Percentiles rank a stretch among this genome's conserved stretches.
phyloP scores from a whole-genome alignment of 2,329 filamentous ascomycete species.

The Neofusicoccum parvum region DNA sequence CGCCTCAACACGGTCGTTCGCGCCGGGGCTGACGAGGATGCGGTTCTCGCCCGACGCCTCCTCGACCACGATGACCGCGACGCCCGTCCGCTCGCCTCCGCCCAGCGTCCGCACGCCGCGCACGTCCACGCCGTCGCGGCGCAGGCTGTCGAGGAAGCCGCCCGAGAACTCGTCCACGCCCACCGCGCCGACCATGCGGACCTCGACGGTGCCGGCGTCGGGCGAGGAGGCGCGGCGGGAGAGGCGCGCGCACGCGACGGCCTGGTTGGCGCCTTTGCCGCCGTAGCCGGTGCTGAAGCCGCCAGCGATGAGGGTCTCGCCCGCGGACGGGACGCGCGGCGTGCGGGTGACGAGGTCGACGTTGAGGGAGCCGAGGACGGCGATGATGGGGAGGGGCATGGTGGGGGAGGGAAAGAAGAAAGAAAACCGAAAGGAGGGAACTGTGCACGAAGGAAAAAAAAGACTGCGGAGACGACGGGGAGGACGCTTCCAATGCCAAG shows the following conservation, averaged over 20 bases:
- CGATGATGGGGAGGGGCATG: constrained; percentile 56
- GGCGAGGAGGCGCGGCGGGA: constrained; percentile 57
- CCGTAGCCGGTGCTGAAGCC: constrained; percentile 80
- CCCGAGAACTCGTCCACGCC: constrained; percentile 48
- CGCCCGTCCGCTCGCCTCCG: constrained; percentile 48
- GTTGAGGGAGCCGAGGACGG: constrained; percentile 90
- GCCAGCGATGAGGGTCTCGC: constrained; percentile 82
- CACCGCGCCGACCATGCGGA: constrained; percentile 54
- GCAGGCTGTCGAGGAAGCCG: constrained; percentile 44
- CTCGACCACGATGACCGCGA: constrained; percentile 54
- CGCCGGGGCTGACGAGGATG: constrained; percentile 52
- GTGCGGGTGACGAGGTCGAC: constrained; percentile 91
- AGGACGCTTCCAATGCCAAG: too few species aligned
- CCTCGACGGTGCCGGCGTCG: constrained; percentile 39
- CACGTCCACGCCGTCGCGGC: constrained; percentile 48
- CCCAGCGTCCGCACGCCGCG: constrained; percentile 41
- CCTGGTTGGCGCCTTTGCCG: constrained; percentile 96
- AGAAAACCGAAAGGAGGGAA: too few species aligned
- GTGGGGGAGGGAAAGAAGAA: background rate
- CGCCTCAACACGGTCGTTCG: constrained; percentile 46
- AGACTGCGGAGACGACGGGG: too few species aligned
- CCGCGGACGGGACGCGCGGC: constrained; percentile 76
- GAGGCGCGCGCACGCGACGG: constrained; percentile 82
- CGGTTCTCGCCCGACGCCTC: constrained; percentile 51
- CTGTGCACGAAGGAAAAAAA: too few species aligned